Evolutionary conservation across 2,329 filamentous ascomycete species (phyloP), one percentile per base, ranked within the genome.

Genomic region (Colletotrichum chlorophyti): DNA sequence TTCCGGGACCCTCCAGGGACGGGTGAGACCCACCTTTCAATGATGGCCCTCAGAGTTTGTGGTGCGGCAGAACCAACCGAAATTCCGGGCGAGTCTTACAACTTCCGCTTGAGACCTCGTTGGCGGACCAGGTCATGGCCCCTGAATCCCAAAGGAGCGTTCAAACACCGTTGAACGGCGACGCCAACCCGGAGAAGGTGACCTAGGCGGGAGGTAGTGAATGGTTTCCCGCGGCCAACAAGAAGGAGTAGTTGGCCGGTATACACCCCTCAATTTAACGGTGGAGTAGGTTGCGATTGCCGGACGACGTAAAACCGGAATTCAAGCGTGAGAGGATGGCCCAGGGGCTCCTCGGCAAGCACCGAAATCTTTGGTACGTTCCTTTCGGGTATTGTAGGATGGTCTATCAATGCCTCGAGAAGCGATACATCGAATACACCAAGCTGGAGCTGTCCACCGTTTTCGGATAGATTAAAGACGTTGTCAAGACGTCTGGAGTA

Each of bases 21-120:
- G 0, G 83, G 83, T 5, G 97, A 97, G 69, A 97, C 93, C 0
- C 89, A 89, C 63, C 89, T 93, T 0, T 95, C 91, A 0, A 85
- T 94, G 2, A 76, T 87, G 23, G 89, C 89, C 0, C 71, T 97
- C 9, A 85, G 83, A 42, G 78, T 88, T 1, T n/a, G n/a, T n/a
- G n/a, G n/a, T n/a, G n/a, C n/a, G n/a, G n/a, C n/a, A n/a, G n/a
- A n/a, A n/a, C 15, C n/a, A 31, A 53, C 8, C 15, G 34, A 12
- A 47, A 41, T 8, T 12, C 19, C 3, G 29, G 43, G 4, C 27
- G 49, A 10, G 35, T 35, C 17, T 27, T 17, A 11, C 11, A 6
- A n/a, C 42, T 42, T 31, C 42, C 42, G n/a, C 27, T 59, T 6
- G 42, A 37, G 5, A 23, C 37, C 10, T 49, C 35, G 35, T 35